phyloP scores from a whole-genome alignment of 2,329 filamentous ascomycete genomes.

The Fusarium sp. region DNA sequence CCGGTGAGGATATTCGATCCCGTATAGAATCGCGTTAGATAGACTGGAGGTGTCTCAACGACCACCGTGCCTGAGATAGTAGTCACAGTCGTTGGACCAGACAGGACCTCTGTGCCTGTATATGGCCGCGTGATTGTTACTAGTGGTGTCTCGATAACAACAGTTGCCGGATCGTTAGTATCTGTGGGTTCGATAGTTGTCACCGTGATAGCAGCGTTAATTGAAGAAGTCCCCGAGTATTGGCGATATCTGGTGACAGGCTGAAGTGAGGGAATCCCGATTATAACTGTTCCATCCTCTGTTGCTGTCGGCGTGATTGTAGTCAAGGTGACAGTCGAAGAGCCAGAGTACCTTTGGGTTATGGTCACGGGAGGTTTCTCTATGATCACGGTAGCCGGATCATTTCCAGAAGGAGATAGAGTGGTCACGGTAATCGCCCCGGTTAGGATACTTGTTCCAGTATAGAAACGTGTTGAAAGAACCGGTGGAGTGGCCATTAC shows the following conservation, averaged over 20 bases:
- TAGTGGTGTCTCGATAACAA: background rate
- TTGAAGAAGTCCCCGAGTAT: background rate
- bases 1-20: background rate
- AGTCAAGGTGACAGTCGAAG: background rate
- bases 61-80: background rate
- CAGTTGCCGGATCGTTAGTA: background rate
- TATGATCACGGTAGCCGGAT: rapidly evolving
- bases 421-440: background rate
- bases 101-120: background rate
- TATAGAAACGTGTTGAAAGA: background rate
- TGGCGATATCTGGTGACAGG: background rate
- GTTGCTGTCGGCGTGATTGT: background rate
- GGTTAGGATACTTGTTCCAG: background rate
- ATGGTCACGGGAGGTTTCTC: background rate
- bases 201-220: background rate
- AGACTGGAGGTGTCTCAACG: background rate
- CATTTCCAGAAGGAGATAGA: background rate
- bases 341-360: background rate
- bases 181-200: background rate
- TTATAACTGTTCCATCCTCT: background rate
- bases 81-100: background rate
- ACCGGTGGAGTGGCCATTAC: background rate
- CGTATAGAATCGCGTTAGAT: background rate
- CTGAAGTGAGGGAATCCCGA: background rate
- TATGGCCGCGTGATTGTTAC: background rate